Evolutionary conservation across 768 basidiomycete genomes (phyloP), one percentile per base, ranked within the genome.

Genomic region (Filobasidium wieringae): DNA sequence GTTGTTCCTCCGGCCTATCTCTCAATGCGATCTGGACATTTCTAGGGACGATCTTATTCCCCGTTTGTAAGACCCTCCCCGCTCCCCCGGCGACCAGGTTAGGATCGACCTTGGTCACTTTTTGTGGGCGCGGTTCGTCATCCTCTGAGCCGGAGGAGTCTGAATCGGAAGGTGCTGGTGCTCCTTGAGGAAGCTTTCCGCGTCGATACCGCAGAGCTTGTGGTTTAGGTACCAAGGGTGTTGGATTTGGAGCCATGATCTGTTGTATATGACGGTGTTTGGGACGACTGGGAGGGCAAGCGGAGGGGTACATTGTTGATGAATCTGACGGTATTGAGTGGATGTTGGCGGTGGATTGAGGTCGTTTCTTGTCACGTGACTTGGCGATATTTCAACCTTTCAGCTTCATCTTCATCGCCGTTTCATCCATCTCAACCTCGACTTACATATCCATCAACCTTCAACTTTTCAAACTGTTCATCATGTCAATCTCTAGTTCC

Each of bases 61-160:
- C 55, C 14, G 51, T 33, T 30, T 39, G 55, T 11, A 70, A 57
- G 6, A 73, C 56, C 39, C 66, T 32, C 29, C 72, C 72, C 32
- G 72, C 70, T 0, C 72, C 72, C 6, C 72, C 72, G 11, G 70
- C 72, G 0, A 73, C 72, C 11, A 55, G 15, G 7, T 45, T 53
- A 37, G 26, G 14, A 9, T 45, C 31, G 11, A 26, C 57, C 6
- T 53, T 67, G 62, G 26, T 47, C 33, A 50, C 61, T 59, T 19
- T 22, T 51, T 26, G 40, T 37, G 30, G 58, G 50, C 33, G 32
- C 22, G 29, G 33, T 30, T 63, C 55, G 14, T 63, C 63, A 9
- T 68, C 66, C 19, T 63, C 56, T 24, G 66, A 66, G n/a, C 63
- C 58, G 33, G 67, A 68, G 24, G 67, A 64, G 14, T 67, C 67